Base-by-base conservation (phyloP, 345 rosid genomes). In the Populus davidiana region DNA sequence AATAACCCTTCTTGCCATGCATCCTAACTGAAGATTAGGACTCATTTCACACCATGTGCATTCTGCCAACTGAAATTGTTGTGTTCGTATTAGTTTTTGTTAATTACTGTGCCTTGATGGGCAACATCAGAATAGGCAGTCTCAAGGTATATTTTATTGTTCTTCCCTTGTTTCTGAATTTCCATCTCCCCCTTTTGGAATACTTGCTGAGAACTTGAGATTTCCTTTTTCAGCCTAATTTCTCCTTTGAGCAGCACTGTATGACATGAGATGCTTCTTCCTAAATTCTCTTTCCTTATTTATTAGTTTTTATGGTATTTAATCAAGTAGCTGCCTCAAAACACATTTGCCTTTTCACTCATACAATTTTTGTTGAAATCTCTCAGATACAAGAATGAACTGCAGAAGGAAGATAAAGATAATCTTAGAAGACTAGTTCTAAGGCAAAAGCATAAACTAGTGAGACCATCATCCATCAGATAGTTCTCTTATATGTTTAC, bases 371-470 rank as follows among this genome's bases (percentile, higher is more conserved):
- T 74, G 65, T 21, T 79, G 50, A 41, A 65, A 35, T 39, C 29
- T 61, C 83, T 74, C 87, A 93, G 99, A 85, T 96, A 96, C 88
- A 96, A 94, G 87, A 86, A 92, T 85, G 97, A 89, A 70, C 72
- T 96, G 75, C 83, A 14, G 72, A 92, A 88, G 82, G 97, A 94
- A 82, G 98, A 94, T 80, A 93, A 93, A 88, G 91, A 87, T 65
- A 89, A 88, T 73, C 88, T 96, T 25, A 86, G 84, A 82, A 70
- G 61, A 70, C 90, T 96, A 73, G 84, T 96, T 25, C 84, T 78
- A 75, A 88, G 79, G 81, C 95, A 92, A 81, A 91, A 84, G 67
- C 98, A 96, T 85, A 87, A 89, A 80, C 79, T 88, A 72, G 99
- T 96, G 88, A 87, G 91, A 69, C 31, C 72, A 63, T 77, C 35